Evolutionary conservation across 1,284 basidiomycete genomes (phyloP).

Genomic region (Austropuccinia psidii): DNA sequence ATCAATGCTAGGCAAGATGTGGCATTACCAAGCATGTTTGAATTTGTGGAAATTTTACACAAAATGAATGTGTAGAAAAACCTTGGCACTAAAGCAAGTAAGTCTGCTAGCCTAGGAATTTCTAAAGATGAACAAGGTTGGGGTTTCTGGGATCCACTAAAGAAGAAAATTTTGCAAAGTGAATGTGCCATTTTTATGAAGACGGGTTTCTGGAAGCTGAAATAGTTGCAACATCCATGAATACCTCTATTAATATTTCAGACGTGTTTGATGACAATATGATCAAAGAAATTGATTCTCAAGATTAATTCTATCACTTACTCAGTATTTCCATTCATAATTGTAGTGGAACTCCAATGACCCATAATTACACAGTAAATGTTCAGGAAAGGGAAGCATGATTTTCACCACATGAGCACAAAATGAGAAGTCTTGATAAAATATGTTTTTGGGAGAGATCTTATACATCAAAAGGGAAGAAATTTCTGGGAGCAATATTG

Average conservation of each 20-base stretch:
- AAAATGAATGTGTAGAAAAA: too few relatives aligned
- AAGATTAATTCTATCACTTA: too few relatives aligned
- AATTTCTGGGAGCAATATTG: not conserved
- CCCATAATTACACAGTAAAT: not conserved
- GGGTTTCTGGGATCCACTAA: not conserved
- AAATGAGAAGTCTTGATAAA: not conserved
- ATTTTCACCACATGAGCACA: not conserved
- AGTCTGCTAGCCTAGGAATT: too few relatives aligned
- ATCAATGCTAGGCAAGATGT: not conserved
- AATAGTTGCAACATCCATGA: too few relatives aligned
- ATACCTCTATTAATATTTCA: too few relatives aligned
- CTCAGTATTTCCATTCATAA: too few relatives aligned
- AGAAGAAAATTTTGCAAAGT: not conserved
- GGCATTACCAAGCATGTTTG: not conserved
- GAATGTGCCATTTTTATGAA: not conserved
- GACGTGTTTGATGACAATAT: too few relatives aligned
- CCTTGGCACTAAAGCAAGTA: too few relatives aligned
- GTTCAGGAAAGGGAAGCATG: not conserved
- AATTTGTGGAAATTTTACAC: not conserved
- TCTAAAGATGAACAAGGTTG: not conserved
- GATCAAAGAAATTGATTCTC: too few relatives aligned
- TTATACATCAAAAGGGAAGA: not conserved
- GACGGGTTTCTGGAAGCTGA: too few relatives aligned
- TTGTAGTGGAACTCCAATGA: too few relatives aligned
- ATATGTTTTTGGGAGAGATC: not conserved